These are phyloP conservation scores for Aspergillus fischeri DNA, from an alignment of 2,329 filamentous ascomycete genomes.

Conservation along the genomic window DNA sequence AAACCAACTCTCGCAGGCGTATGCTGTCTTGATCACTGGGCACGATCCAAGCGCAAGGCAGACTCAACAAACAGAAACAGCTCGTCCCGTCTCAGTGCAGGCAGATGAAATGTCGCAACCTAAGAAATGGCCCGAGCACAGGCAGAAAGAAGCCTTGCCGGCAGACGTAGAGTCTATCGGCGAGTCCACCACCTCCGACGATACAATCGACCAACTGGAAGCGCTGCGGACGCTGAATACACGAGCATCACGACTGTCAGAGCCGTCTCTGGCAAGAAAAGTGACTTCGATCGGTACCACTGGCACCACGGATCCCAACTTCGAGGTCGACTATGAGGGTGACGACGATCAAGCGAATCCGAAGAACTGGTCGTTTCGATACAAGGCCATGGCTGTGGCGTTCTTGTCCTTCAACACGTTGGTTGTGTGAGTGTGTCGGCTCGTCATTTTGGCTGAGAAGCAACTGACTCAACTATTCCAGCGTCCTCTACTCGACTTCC, in stretches of 20 bases:
- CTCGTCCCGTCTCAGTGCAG: neutral
- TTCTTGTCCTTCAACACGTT: constrained; percentile 57
- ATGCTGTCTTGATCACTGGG: neutral
- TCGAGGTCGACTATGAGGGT: constrained; percentile 68
- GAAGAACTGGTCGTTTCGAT: constrained; percentile 61
- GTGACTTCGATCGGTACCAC: constrained; percentile 45
- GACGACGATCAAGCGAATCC: constrained; percentile 61
- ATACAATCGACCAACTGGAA: constrained; percentile 25
- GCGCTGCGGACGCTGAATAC: constrained; percentile 25
- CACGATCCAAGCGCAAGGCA: neutral
- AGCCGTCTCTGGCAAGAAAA: constrained; percentile 36
- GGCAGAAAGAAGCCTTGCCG: constrained; percentile 8
- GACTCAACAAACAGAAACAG: neutral
- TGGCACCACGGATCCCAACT: constrained; percentile 53
- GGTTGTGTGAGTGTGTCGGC: constrained; percentile 41
- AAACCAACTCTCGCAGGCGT: neutral
- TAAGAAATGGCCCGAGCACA: constrained; percentile 19
- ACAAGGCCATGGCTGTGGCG: constrained; percentile 52
- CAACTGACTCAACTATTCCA: constrained; percentile 9
- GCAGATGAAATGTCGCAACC: constrained; percentile 20
- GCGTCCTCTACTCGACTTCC: constrained; percentile 70
- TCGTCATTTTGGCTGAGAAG: neutral
- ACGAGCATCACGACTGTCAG: constrained; percentile 27
- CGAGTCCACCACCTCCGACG: constrained; percentile 23
- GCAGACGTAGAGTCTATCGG: constrained; percentile 25